Base-by-base conservation (phyloP, 805 yeast genomes). In the Priceomyces carsonii region DNA sequence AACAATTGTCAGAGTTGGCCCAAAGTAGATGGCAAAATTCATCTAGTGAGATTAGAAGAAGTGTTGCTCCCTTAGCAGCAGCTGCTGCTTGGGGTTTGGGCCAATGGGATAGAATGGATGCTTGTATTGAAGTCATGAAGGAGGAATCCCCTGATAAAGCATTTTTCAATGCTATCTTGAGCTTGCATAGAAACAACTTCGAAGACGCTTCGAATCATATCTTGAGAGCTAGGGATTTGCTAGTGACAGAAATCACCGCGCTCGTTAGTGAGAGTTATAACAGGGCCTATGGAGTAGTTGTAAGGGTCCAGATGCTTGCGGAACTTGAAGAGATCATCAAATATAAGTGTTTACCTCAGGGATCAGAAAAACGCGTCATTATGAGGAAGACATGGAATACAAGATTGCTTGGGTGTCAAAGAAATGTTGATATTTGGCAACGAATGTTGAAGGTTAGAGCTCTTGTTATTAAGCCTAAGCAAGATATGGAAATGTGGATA, bases 351-450 rank as follows among this genome's bases (percentile, higher is more conserved):
- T 69, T 88, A 21, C 93, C 95, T 1, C 89, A 82, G 42, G 82
- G 82, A 3, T 85, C 95, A 0, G 95, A 84, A 30, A 84, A 82
- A 49, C 77, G 93, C 45, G 75, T 71, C 6, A 78, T 80, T 10
- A 82, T 93, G 75, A 74, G 95, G 47, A 80, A 82, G 48, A 91
- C 98, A 0, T 95, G 99, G 99, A 88, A 86, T 53, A 85, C 86
- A 33, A 76, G 99, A 50, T 67, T 93, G 33, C 66, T 87, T 41
- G 98, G 98, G 1, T 89, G 97, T 54, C 99, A 93, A 63, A 75
- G 93, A 48, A 93, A 93, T 63, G 98, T 93, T 33, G 99, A 93
- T 63, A 89, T 90, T n/a, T 93, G 99, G 99, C 97, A 91, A 58
- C 73, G 97, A 53, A 82, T 93, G 79, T 72, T 93, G 41, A 86